These are phyloP conservation scores for Lomentospora prolificans DNA, from an alignment of 2,329 filamentous ascomycete genomes.

Conservation along the genomic window DNA sequence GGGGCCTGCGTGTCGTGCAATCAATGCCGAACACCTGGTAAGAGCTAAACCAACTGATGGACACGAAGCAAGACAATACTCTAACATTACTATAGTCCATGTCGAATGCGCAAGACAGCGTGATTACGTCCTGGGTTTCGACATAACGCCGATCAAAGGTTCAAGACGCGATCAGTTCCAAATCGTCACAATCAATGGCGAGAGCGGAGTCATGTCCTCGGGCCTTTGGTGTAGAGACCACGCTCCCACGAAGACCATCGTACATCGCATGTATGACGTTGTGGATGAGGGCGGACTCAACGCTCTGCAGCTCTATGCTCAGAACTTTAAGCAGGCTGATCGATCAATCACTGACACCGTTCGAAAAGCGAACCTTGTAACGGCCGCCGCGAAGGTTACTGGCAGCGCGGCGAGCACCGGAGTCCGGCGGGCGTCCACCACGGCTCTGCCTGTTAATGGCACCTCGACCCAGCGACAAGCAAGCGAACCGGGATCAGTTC, in stretches of 20 bases:
- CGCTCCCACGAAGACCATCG: constrained; percentile 55
- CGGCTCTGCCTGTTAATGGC: constrained; percentile 24
- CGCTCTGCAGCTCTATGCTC: constrained; percentile 76
- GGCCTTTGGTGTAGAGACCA: constrained; percentile 90
- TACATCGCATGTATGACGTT: constrained; percentile 71
- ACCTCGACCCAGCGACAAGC: constrained; percentile 13
- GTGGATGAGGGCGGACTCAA: constrained; percentile 47
- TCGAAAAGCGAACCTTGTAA: constrained; percentile 76
- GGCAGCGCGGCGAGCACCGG: constrained; percentile 19
- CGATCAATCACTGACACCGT: constrained; percentile 82
- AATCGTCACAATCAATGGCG: constrained; percentile 70
- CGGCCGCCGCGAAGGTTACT: constrained; percentile 49
- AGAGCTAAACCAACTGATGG: constrained; percentile 24
- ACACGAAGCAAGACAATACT: not conserved
- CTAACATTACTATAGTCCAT: constrained; percentile 51
- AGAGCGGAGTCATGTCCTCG: constrained; percentile 75
- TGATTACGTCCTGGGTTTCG: constrained; percentile 78
- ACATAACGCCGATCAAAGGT: constrained; percentile 80
- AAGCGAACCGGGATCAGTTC: constrained; percentile 17
- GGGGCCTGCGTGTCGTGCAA: constrained; percentile 81
- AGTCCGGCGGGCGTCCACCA: constrained; percentile 48
- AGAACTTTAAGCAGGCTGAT: constrained; percentile 91
- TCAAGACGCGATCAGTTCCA: constrained; percentile 73
- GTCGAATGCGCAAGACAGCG: constrained; percentile 82
- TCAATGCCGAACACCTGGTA: constrained; percentile 51